Evolutionary conservation across 192 early-diverging fungal species (phyloP).

Genomic region (Backusella liffmaniae): DNA sequence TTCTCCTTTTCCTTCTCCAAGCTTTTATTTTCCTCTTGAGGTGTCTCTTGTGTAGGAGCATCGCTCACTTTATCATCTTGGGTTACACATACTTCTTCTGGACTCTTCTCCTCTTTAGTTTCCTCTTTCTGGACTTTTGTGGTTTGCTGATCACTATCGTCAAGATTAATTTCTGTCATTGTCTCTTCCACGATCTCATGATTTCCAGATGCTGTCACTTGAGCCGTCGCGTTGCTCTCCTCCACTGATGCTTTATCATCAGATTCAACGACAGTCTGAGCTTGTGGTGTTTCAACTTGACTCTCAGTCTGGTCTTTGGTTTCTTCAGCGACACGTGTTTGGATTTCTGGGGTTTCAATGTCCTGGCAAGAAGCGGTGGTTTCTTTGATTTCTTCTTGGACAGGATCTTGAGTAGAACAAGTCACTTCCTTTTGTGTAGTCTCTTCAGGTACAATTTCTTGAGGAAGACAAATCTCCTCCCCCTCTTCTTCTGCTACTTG

Average conservation of each 20-base stretch:
- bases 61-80: not conserved
- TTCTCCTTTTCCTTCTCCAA: not conserved
- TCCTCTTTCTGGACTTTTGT: not conserved
- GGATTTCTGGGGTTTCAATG: not conserved
- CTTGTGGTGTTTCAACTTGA: not conserved
- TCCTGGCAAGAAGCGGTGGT: not conserved
- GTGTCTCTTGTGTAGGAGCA: not conserved
- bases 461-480: not conserved
- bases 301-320: not conserved
- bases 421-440: not conserved
- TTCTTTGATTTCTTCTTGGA: not conserved
- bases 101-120: not conserved
- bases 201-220: not conserved
- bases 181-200: constrained; percentile 4
- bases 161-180: not conserved
- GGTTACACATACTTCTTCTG: not conserved
- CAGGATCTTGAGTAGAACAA: not conserved
- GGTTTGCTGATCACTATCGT: not conserved
- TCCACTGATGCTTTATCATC: not conserved
- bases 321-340: not conserved
- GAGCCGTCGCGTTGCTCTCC: not conserved
- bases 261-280: not conserved
- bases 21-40: not conserved
- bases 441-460: not conserved
- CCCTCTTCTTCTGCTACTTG: not conserved